Evolutionary conservation across 257 asterid species (phyloP).

Genomic region (Gentiana macrophylla): DNA sequence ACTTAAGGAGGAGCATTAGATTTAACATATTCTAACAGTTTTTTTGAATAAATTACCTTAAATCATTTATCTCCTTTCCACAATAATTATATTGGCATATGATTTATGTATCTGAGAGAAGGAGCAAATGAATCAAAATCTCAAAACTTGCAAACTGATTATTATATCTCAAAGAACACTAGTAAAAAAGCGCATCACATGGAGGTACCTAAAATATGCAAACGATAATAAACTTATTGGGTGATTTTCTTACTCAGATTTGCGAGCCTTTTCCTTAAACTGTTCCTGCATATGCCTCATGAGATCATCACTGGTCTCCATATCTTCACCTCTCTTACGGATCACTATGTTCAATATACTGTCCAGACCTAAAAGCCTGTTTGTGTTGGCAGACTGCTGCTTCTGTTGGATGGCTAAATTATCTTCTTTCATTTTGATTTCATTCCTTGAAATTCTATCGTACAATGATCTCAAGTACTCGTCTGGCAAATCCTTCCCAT

Average conservation of each 20-base stretch:
- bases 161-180: too few species aligned
- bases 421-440: slow-evolving; percentile 97
- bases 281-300: slow-evolving; percentile 99
- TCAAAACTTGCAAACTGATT: background rate
- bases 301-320: slow-evolving; percentile 89
- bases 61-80: too few species aligned
- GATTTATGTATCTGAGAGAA: background rate
- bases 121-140: background rate
- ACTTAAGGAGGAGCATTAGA: too few species aligned
- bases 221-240: slow-evolving; percentile 14
- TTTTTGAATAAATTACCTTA: too few species aligned
- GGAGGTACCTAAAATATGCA: too few species aligned
- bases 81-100: too few species aligned
- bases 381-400: slow-evolving; percentile 82
- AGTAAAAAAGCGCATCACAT: too few species aligned
- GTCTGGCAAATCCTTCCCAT: slow-evolving; percentile 92
- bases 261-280: slow-evolving; percentile 98
- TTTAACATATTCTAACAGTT: too few species aligned
- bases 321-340: slow-evolving; percentile 61
- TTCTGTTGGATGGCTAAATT: slow-evolving; percentile 74
- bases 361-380: slow-evolving; percentile 75
- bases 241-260: slow-evolving; percentile 74
- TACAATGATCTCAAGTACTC: slow-evolving; percentile 88
- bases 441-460: slow-evolving; percentile 84
- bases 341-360: slow-evolving; percentile 83